Evolutionary conservation across 164 flowering plant genomes (phyloP).

Genomic region (Vitis rupestris): DNA sequence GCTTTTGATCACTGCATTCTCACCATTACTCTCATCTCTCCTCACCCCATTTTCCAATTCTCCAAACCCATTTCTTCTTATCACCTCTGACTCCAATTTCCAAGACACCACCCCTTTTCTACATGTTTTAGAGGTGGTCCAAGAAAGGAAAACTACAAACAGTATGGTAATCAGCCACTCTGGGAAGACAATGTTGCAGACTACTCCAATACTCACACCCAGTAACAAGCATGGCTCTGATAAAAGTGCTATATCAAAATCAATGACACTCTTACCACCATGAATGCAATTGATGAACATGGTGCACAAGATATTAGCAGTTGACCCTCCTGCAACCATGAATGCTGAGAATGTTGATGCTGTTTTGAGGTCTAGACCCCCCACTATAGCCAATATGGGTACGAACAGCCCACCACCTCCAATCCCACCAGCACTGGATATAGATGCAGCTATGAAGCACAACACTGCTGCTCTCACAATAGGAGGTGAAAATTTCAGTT

Average conservation of each 20-base stretch:
- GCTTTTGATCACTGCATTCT: conserved; percentile 8
- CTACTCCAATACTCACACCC: conserved; percentile 75
- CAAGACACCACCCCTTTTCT: conserved; percentile 46
- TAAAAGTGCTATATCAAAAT: conserved; percentile 60
- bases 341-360: conserved; percentile 67
- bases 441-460: conserved; percentile 54
- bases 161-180: conserved; percentile 62
- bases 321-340: conserved; percentile 76
- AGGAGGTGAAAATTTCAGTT: conserved; percentile 11
- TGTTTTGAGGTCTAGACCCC: conserved; percentile 62
- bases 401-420: conserved; percentile 76
- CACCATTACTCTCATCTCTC: conserved; percentile 10
- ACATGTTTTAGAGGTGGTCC: conserved; percentile 60
- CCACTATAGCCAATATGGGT: conserved; percentile 57
- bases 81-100: conserved; percentile 48
- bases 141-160: conserved; percentile 57
- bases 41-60: conserved; percentile 20
- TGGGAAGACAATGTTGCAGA: conserved; percentile 60
- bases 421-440: conserved; percentile 79
- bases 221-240: conserved; percentile 69
- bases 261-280: conserved; percentile 38
- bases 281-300: conserved; percentile 20
- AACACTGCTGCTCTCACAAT: conserved; percentile 35
- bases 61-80: conserved; percentile 14
- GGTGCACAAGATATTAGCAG: conserved; percentile 50